These are phyloP conservation scores for Calonectria pseudoreteaudii DNA, from an alignment of 2,329 filamentous ascomycete genomes.

Conservation along the genomic window DNA sequence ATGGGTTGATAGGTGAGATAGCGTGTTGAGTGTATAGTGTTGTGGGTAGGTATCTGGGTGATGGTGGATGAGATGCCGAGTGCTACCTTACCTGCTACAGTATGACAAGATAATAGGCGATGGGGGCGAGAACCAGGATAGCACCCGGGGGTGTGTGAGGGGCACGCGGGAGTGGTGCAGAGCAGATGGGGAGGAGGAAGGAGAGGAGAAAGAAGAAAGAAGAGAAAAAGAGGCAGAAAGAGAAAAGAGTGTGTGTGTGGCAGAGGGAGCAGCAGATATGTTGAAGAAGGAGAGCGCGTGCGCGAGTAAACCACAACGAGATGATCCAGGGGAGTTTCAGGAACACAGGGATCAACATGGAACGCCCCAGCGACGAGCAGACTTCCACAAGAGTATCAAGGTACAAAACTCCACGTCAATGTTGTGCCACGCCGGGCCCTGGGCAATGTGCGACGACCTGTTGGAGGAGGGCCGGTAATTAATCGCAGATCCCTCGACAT, in stretches of 20 bases:
- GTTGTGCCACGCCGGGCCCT: conserved; percentile 3
- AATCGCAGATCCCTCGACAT: conserved; percentile 19
- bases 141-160: conserved; percentile 18
- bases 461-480: conserved; percentile 8
- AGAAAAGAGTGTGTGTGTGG: conserved; percentile 18
- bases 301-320: conserved; percentile 17
- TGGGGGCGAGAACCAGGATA: background rate
- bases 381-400: conserved; percentile 16
- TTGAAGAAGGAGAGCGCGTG: conserved; percentile 13
- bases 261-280: conserved; percentile 15
- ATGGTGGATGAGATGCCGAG: conserved; percentile 1
- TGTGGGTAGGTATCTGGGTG: conserved; percentile 2
- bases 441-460: background rate
- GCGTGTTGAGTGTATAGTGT: background rate
- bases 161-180: conserved; percentile 14
- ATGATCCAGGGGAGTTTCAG: conserved; percentile 45
- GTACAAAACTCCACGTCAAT: conserved; percentile 19
- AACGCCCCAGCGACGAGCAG: conserved; percentile 29
- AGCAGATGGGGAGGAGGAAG: conserved; percentile 11
- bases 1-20: background rate
- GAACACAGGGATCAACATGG: conserved; percentile 43
- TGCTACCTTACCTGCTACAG: conserved; percentile 11
- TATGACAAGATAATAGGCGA: conserved; percentile 1
- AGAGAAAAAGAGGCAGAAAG: conserved; percentile 26
- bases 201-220: conserved; percentile 20